Conservation (phyloP, 768 basidiomycete genomes). For the Boletus speciosus region DNA sequence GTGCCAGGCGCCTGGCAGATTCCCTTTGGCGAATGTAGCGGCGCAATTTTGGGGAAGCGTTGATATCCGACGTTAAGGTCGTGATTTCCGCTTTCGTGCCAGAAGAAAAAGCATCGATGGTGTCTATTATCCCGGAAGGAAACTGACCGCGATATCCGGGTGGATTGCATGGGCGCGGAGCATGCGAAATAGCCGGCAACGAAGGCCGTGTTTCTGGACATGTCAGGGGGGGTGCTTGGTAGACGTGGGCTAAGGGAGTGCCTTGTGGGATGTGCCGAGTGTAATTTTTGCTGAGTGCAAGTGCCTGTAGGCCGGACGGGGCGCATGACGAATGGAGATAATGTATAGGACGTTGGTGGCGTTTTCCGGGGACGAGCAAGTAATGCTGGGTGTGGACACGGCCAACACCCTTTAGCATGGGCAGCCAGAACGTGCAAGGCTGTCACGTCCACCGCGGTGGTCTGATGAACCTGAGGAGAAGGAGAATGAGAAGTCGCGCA, state of each 20-base stretch:
- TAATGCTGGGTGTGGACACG: slow-evolving; percentile 53
- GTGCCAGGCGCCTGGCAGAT: slow-evolving; percentile 33
- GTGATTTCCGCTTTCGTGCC: slow-evolving; percentile 12
- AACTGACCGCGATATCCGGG: slow-evolving; percentile 11
- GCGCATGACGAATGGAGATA: slow-evolving; percentile 24
- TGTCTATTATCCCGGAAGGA: slow-evolving; percentile 24
- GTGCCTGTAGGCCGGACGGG: slow-evolving; percentile 13
- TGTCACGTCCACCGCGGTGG: slow-evolving; percentile 37
- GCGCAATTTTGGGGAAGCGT: slow-evolving; percentile 19
- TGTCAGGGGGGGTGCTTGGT: neutral
- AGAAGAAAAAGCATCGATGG: slow-evolving; percentile 24
- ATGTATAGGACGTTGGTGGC: slow-evolving; percentile 11
- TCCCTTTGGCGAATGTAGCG: slow-evolving; percentile 33
- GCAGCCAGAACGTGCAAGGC: slow-evolving; percentile 47
- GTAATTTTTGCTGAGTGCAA: slow-evolving; percentile 12
- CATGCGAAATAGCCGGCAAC: neutral
- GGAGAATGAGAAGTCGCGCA: neutral
- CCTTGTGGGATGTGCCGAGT: neutral
- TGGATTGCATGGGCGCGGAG: neutral
- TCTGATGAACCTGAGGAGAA: slow-evolving; percentile 18
- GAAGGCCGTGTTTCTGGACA: neutral
- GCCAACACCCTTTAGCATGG: slow-evolving; percentile 69
- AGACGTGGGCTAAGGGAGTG: slow-evolving; percentile 3
- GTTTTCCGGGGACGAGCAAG: slow-evolving; percentile 21
- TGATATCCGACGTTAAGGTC: slow-evolving; percentile 14